Conservation (phyloP, 2,329 filamentous ascomycete species). For the Fusarium transvaalense region DNA sequence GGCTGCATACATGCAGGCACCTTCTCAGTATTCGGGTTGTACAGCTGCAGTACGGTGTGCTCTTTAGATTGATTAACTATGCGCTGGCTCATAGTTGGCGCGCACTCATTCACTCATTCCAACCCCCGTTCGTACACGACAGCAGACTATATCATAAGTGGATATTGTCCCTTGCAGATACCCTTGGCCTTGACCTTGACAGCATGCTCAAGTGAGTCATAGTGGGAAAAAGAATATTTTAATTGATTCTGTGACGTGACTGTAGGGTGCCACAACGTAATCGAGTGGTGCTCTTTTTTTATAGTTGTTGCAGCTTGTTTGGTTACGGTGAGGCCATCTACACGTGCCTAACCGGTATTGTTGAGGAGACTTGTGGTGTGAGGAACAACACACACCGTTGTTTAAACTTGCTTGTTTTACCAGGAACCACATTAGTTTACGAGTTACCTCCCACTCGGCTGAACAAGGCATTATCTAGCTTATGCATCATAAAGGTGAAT, state of each 20-base stretch:
- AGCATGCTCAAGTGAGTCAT: constrained; percentile 21
- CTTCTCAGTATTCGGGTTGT: constrained; percentile 17
- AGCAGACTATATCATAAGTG: constrained; percentile 20
- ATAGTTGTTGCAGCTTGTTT: constrained; percentile 3
- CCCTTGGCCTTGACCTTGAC: constrained; percentile 18
- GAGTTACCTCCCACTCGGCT: not conserved
- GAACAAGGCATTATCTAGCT: not conserved
- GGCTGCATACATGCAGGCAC: constrained; percentile 17
- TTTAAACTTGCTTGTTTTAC: not conserved
- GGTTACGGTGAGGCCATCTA: constrained; percentile 38
- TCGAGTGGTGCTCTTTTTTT: constrained; percentile 3
- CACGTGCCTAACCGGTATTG: constrained; percentile 11
- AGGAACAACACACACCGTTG: constrained; percentile 16
- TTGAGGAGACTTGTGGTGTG: constrained; percentile 3
- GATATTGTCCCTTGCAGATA: constrained; percentile 36
- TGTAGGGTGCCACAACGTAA: constrained; percentile 1
- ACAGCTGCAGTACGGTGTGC: constrained; percentile 15
- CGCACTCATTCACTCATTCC: constrained; percentile 26
- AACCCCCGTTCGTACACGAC: constrained; percentile 39
- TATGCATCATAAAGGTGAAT: not conserved
- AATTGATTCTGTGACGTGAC: constrained; percentile 20
- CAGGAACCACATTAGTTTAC: not conserved
- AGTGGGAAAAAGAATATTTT: not conserved
- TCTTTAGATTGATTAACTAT: constrained; percentile 10
- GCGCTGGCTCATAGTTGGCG: constrained; percentile 33